These are phyloP conservation scores for Barnettozyma botsteinii DNA, from an alignment of 805 yeast species.

Conservation along the genomic window DNA sequence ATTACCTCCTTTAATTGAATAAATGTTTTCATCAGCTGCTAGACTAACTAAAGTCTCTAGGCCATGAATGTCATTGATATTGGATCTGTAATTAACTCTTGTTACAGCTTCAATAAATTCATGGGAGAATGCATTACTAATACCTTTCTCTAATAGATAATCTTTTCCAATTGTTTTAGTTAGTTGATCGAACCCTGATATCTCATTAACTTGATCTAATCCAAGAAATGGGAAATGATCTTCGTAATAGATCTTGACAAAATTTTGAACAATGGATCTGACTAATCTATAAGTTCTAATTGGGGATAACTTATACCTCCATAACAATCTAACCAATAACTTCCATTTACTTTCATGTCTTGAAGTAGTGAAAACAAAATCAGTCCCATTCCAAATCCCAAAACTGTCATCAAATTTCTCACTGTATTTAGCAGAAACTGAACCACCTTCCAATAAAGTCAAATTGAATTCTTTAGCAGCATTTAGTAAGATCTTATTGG, in stretches of 20 bases:
- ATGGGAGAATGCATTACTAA: conserved; percentile 24
- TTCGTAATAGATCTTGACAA: conserved; percentile 27
- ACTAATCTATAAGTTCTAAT: conserved; percentile 20
- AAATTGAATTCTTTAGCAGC: conserved; percentile 36
- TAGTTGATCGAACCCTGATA: conserved; percentile 24
- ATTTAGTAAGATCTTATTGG: conserved; percentile 32
- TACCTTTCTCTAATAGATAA: conserved; percentile 20
- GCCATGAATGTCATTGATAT: conserved; percentile 37
- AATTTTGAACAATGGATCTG: conserved; percentile 20
- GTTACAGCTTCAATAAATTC: conserved; percentile 36
- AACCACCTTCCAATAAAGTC: conserved; percentile 10
- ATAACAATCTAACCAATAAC: conserved; percentile 19
- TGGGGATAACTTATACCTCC: conserved; percentile 30
- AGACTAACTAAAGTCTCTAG: conserved; percentile 36
- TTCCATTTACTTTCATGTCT: conserved; percentile 5
- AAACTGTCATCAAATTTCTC: conserved; percentile 15
- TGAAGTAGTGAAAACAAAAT: conserved; percentile 15
- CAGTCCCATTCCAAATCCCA: conserved; percentile 36
- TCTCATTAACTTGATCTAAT: conserved; percentile 7
- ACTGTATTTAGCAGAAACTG: conserved; percentile 13
- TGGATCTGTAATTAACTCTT: conserved; percentile 39
- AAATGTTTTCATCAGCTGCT: conserved; percentile 31
- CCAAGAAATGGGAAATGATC: conserved; percentile 34
- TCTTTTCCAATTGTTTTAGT: conserved; percentile 24
- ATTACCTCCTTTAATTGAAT: conserved; percentile 40